Percentiles rank a stretch among this genome's conserved stretches.
Conservation (phyloP, 1,284 basidiomycete species). For the Trichosporon coremiiforme region DNA sequence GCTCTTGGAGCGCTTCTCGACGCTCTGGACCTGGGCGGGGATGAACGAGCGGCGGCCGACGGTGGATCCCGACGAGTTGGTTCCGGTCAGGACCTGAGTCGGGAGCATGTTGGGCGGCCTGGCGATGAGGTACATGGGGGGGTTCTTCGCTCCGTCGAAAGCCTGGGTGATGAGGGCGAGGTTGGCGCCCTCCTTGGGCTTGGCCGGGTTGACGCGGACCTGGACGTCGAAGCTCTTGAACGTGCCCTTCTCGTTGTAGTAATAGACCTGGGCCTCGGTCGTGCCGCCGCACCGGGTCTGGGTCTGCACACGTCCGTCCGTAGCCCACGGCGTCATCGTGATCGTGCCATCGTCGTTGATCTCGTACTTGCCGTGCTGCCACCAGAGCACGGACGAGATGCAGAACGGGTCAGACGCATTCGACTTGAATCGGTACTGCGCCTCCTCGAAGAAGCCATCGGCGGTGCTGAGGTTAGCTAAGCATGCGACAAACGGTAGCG, state of each 20-base stretch:
- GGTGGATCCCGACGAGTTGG: slow-evolving; percentile 45
- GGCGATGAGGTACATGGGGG: slow-evolving; percentile 50
- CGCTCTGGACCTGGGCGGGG: not conserved
- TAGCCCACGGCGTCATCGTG: slow-evolving; percentile 65
- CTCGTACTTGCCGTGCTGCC: slow-evolving; percentile 77
- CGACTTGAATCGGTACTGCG: slow-evolving; percentile 78
- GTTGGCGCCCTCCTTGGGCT: slow-evolving; percentile 10
- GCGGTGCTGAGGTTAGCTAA: slow-evolving; percentile 56
- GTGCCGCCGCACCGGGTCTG: slow-evolving; percentile 84
- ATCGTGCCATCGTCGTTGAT: slow-evolving; percentile 76
- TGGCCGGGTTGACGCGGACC: slow-evolving; percentile 18
- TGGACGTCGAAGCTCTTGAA: slow-evolving; percentile 36
- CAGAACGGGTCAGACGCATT: slow-evolving; percentile 63
- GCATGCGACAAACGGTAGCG: not conserved
- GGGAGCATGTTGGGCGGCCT: slow-evolving; percentile 58
- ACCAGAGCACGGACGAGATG: slow-evolving; percentile 79
- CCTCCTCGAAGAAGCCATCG: slow-evolving; percentile 79
- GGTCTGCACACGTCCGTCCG: slow-evolving; percentile 84
- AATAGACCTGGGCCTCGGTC: slow-evolving; percentile 79
- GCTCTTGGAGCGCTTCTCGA: slow-evolving; percentile 5
- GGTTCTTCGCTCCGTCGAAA: slow-evolving; percentile 17
- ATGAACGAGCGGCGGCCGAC: slow-evolving; percentile 17
- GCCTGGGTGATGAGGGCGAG: slow-evolving; percentile 11
- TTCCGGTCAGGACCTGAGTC: slow-evolving; percentile 53
- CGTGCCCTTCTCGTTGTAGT: slow-evolving; percentile 65